A percentile compares a stretch with the other conserved stretches of the same genome.
Evolutionary conservation across 768 basidiomycete species (phyloP).

Genomic region (Xerocomellus amylosporus): DNA sequence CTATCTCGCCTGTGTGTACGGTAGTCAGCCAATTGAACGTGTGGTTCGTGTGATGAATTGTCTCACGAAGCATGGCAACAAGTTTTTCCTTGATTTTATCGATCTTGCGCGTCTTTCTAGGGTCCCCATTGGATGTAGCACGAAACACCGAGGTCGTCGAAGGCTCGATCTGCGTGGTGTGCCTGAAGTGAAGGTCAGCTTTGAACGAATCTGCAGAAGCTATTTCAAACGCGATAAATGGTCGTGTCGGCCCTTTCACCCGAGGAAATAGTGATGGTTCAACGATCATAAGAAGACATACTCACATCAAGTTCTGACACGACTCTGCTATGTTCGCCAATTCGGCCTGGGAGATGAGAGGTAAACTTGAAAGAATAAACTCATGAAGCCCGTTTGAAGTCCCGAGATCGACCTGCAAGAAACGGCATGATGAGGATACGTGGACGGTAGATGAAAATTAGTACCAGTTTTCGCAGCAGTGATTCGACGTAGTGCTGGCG

Average conservation of each 20-base stretch:
- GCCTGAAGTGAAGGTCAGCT: neutral
- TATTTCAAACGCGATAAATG: too few species aligned
- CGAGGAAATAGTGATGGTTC: neutral
- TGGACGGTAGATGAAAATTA: too few species aligned
- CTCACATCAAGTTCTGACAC: too few species aligned
- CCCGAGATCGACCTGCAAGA: too few species aligned
- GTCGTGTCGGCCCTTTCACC: neutral
- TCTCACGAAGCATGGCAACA: slow-evolving; percentile 7
- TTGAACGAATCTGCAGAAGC: too few species aligned
- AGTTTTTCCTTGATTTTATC: slow-evolving; percentile 1
- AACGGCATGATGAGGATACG: too few species aligned
- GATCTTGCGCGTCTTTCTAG: neutral
- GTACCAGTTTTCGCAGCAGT: too few species aligned
- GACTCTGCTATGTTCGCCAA: neutral
- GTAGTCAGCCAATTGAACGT: neutral
- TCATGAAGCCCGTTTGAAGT: too few species aligned
- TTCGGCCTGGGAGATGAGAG: neutral
- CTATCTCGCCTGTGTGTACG: neutral
- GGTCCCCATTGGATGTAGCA: too few species aligned
- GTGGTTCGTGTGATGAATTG: too few species aligned
- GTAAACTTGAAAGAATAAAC: neutral
- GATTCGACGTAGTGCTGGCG: too few species aligned
- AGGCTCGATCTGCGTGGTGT: neutral
- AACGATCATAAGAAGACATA: too few species aligned
- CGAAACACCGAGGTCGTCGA: neutral